Conservation (phyloP, 306 rosid genomes). For the Fragaria iinumae region DNA sequence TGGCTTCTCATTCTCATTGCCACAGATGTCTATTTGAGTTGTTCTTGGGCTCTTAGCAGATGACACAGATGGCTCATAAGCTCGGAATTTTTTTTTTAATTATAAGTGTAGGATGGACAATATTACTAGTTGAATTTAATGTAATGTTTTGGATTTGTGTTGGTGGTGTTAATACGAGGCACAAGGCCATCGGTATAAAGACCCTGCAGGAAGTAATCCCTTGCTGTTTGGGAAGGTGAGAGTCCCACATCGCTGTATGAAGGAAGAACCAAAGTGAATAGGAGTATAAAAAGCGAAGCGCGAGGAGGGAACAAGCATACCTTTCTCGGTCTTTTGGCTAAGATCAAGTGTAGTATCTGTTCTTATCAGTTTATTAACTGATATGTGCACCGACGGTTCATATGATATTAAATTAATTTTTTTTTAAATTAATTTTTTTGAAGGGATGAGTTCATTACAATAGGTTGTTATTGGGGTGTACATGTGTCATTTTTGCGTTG, state of each 20-base stretch:
- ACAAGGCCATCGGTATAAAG: background rate
- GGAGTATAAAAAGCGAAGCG: too few species aligned
- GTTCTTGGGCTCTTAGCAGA: background rate
- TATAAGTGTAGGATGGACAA: background rate
- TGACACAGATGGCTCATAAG: background rate
- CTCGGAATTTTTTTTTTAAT: background rate
- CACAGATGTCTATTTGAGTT: background rate
- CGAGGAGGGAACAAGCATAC: fast-evolving
- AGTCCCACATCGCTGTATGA: too few species aligned
- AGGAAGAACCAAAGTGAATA: too few species aligned
- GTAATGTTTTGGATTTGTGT: background rate
- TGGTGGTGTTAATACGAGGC: background rate
- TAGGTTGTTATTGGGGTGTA: too few species aligned
- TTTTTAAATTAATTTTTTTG: too few species aligned
- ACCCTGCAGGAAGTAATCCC: background rate
- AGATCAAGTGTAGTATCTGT: too few species aligned
- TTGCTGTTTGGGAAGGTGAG: background rate
- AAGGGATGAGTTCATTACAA: too few species aligned
- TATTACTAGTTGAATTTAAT: background rate
- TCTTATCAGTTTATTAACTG: too few species aligned
- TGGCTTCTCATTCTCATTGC: too few species aligned
- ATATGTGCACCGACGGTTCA: background rate
- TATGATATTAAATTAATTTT: too few species aligned
- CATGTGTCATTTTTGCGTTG: too few species aligned
- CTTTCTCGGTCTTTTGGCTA: too few species aligned